phyloP scores from a whole-genome alignment of 768 basidiomycete species.

The Hygrocybe coccinea region DNA sequence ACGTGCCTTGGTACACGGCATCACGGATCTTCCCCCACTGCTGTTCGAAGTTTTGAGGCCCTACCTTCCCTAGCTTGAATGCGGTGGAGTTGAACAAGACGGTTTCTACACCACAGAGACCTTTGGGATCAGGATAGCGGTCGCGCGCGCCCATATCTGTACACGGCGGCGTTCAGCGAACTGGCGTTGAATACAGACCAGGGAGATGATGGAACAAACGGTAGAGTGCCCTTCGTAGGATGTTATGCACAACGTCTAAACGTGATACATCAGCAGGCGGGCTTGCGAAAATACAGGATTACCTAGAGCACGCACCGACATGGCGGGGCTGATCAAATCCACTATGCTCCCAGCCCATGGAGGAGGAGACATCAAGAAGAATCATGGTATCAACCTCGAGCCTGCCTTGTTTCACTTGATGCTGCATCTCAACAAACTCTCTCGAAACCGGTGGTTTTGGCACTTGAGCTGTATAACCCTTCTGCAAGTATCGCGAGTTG shows the following conservation, averaged over 20 bases:
- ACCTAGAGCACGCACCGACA: neutral
- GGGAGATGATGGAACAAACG: neutral
- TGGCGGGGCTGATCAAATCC: neutral
- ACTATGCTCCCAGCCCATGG: neutral
- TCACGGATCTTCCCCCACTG: neutral
- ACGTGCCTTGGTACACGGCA: neutral
- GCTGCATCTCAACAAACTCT: neutral
- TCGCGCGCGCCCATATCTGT: neutral
- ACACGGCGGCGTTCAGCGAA: neutral
- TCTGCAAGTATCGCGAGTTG: neutral
- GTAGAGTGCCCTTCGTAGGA: neutral
- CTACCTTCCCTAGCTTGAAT: neutral
- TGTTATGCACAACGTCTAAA: neutral
- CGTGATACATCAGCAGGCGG: neutral
- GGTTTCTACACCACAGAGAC: neutral
- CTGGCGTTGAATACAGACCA: neutral
- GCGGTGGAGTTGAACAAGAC: neutral
- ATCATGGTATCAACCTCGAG: constrained; percentile 1
- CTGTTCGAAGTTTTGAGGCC: neutral
- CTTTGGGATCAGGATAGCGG: neutral
- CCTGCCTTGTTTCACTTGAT: neutral
- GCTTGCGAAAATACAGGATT: neutral
- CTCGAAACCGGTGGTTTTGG: neutral
- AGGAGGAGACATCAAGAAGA: neutral
- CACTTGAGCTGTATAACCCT: neutral